Evolutionary conservation across 2,329 filamentous ascomycete species (phyloP).

Genomic region (Ceratocystis diversiconidia): DNA sequence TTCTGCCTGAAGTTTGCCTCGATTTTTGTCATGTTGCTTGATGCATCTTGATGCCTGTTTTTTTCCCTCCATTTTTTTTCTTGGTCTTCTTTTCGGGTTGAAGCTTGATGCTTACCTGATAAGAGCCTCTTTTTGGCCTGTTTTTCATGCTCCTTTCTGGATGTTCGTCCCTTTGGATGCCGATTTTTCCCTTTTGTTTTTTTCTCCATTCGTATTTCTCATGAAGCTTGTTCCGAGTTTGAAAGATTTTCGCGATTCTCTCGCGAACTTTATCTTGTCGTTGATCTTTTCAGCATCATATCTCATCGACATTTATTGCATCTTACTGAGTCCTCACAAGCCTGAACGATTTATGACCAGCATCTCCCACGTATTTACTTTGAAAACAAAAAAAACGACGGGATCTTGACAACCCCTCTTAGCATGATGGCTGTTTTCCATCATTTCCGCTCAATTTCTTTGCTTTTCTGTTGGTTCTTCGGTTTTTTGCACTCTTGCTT

Average conservation of each 20-base stretch:
- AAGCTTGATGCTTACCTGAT: slow-evolving; percentile 1
- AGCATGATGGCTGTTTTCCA: neutral
- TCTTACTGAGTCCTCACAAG: neutral
- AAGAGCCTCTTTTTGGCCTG: neutral
- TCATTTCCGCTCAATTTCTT: neutral
- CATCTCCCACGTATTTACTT: neutral
- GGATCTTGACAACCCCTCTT: neutral
- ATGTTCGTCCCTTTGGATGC: neutral
- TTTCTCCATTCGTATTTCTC: neutral
- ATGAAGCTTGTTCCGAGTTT: neutral
- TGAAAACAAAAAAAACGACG: neutral
- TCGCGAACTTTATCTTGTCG: neutral
- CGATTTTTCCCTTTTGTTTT: neutral
- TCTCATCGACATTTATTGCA: neutral
- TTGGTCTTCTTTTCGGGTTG: neutral
- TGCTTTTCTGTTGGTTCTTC: neutral
- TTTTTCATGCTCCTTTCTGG: neutral
- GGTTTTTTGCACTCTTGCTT: neutral
- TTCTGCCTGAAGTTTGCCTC: neutral
- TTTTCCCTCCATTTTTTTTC: neutral
- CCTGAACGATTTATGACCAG: slow-evolving; percentile 4
- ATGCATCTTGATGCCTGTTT: neutral
- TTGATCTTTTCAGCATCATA: neutral
- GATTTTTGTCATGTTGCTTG: neutral
- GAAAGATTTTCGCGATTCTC: neutral